These are phyloP conservation scores for Fusarium sp. DNA, from an alignment of 2,329 filamentous ascomycete genomes.

Conservation along the genomic window DNA sequence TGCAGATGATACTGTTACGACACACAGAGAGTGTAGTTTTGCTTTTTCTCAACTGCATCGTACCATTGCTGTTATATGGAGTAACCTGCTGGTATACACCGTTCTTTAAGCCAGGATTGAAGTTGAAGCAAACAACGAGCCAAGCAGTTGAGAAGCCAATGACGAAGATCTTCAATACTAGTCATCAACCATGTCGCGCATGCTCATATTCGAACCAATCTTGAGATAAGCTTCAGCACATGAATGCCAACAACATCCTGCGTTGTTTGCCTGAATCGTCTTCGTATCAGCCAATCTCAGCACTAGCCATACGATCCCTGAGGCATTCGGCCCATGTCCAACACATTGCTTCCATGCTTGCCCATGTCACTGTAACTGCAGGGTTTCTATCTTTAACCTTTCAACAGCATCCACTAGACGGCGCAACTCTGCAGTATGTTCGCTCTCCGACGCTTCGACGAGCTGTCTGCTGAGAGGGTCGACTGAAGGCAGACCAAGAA, in stretches of 20 bases:
- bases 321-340: slow-evolving; percentile 15
- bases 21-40: slow-evolving; percentile 20
- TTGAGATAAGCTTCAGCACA: slow-evolving; percentile 14
- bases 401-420: slow-evolving; percentile 9
- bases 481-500: not conserved
- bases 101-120: slow-evolving; percentile 4
- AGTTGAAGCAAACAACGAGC: slow-evolving; percentile 17
- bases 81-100: slow-evolving; percentile 24
- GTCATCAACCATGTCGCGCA: slow-evolving; percentile 9
- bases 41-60: slow-evolving; percentile 36
- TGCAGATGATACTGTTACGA: slow-evolving; percentile 12
- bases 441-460: not conserved
- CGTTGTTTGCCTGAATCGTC: slow-evolving; percentile 5
- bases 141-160: slow-evolving; percentile 16
- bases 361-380: slow-evolving; percentile 10
- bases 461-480: slow-evolving; percentile 3
- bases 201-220: not conserved
- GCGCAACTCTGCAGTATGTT: slow-evolving; percentile 16
- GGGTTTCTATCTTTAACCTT: slow-evolving; percentile 21
- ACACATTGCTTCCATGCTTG: slow-evolving; percentile 1
- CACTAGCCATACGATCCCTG: slow-evolving; percentile 14
- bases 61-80: slow-evolving; percentile 32
- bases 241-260: slow-evolving; percentile 10
- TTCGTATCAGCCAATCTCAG: slow-evolving; percentile 15
- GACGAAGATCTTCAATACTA: slow-evolving; percentile 3